A percentile compares a stretch with the other conserved stretches of the same genome.
phyloP scores from a whole-genome alignment of 805 yeast species.

The Candida gorgasii region DNA sequence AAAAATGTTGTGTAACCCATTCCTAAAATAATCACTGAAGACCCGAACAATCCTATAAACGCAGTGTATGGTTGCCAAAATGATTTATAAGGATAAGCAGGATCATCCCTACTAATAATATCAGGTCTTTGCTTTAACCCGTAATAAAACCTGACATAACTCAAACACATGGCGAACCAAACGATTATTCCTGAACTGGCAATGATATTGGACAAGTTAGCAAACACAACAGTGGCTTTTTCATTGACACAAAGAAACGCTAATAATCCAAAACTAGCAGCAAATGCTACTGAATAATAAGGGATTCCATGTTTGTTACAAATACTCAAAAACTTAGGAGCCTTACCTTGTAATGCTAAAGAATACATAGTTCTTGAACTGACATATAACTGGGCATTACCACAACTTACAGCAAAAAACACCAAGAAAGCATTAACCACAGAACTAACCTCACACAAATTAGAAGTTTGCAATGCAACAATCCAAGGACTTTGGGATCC shows the following conservation, averaged over 20 bases:
- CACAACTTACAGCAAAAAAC: slow-evolving; percentile 49
- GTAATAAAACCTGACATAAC: slow-evolving; percentile 63
- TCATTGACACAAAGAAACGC: slow-evolving; percentile 61
- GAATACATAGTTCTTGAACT: slow-evolving; percentile 45
- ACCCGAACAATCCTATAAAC: slow-evolving; percentile 58
- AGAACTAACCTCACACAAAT: slow-evolving; percentile 35
- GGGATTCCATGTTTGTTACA: slow-evolving; percentile 75
- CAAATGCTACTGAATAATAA: slow-evolving; percentile 62
- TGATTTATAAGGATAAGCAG: slow-evolving; percentile 66
- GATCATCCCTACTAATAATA: slow-evolving; percentile 61
- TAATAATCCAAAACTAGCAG: slow-evolving; percentile 60
- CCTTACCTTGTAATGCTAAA: slow-evolving; percentile 50
- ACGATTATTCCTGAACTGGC: slow-evolving; percentile 76
- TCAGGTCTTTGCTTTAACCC: slow-evolving; percentile 65
- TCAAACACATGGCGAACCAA: slow-evolving; percentile 73
- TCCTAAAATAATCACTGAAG: slow-evolving; percentile 48
- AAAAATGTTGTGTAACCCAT: slow-evolving; percentile 68
- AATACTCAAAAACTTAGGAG: slow-evolving; percentile 58
- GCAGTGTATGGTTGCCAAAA: slow-evolving; percentile 73
- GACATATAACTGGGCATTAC: slow-evolving; percentile 46
- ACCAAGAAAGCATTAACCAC: slow-evolving; percentile 45
- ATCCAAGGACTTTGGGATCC: slow-evolving; percentile 50
- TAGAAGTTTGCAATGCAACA: slow-evolving; percentile 42
- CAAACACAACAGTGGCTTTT: slow-evolving; percentile 62
- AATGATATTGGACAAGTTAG: slow-evolving; percentile 63